Base-by-base conservation (phyloP, 78 protist species). In the Dictyostelium intermedium region DNA sequence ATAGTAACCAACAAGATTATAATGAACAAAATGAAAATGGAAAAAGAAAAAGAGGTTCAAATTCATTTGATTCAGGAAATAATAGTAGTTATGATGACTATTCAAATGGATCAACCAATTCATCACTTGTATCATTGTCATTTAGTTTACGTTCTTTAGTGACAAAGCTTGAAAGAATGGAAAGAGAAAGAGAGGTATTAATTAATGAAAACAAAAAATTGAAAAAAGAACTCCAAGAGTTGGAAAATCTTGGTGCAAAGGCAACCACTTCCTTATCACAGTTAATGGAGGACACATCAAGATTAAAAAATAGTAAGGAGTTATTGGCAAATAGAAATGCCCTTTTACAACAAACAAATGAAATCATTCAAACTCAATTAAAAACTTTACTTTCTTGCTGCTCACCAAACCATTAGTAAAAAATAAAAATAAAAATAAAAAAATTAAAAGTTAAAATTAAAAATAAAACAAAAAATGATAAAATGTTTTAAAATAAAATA, bases 361-460 rank as follows among this genome's bases (percentile, higher is more conserved):
- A 77, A 32, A 30, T 87, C 2, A 61, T 87, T 45, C 93, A 87
- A 79, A 18, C 34, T 10, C 93, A 87, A 79, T 39, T 87, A 32
- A 87, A 87, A 79, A 78, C 93, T 30, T 53, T 87, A 39, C 34
- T 87, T 23, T 77, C 93, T 13, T 87, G 93, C 34, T 87, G 93
- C 32, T 85, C 92, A 6, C 53, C 92, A 11, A 53, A 27, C n/a
- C 87, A 82, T 23, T 61, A 82, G n/a, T 5, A 20, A 45, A 78
- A 78, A 78, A 25, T 43, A 73, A 73, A 27, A 35, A 1, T 9
- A 7, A 1, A 18, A n/a, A 4, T n/a, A 7, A 7, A 61, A 5
- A 61, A 61, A 61, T n/a, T n/a, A n/a, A n/a, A n/a, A n/a, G n/a
- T n/a, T 2, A 61, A n/a, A n/a, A n/a, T 5, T 6, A 53, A 23